Conservation (phyloP, 2,329 filamentous ascomycete species). For the Gnomoniopsis sp. region DNA sequence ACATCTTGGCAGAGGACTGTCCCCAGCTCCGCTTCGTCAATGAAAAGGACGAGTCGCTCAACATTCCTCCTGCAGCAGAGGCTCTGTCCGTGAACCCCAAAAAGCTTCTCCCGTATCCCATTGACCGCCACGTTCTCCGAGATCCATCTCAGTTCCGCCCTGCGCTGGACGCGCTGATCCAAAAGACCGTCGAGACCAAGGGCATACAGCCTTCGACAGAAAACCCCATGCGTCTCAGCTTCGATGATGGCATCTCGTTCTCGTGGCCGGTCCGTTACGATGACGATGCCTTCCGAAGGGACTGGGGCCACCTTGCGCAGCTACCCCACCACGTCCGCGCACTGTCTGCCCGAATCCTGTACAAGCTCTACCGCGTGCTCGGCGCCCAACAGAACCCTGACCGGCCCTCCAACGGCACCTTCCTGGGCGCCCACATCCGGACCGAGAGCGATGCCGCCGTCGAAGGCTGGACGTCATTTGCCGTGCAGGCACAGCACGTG, state of each 20-base stretch:
- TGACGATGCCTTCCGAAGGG: slow-evolving; percentile 8
- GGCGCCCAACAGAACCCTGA: slow-evolving; percentile 6
- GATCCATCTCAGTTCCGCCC: slow-evolving; percentile 1
- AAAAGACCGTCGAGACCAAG: not conserved
- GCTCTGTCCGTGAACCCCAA: not conserved
- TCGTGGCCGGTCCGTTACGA: slow-evolving; percentile 14
- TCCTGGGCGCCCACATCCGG: slow-evolving; percentile 16
- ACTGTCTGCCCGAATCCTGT: slow-evolving; percentile 14
- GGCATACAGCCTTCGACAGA: not conserved
- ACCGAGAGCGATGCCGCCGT: slow-evolving; percentile 13
- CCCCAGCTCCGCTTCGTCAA: slow-evolving; percentile 15
- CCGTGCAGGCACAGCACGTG: not conserved
- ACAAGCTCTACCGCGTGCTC: slow-evolving; percentile 11
- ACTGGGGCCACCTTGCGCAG: slow-evolving; percentile 11
- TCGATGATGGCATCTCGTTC: slow-evolving; percentile 15
- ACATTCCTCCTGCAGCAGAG: slow-evolving; percentile 11
- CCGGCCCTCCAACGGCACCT: not conserved
- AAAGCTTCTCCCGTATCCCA: not conserved
- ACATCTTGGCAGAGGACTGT: slow-evolving; percentile 13
- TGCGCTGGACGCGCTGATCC: slow-evolving; percentile 5
- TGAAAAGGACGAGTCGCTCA: not conserved
- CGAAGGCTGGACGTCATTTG: slow-evolving; percentile 14
- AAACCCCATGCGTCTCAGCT: slow-evolving; percentile 7
- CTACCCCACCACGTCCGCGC: slow-evolving; percentile 8
- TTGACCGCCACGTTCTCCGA: slow-evolving; percentile 5